Evolutionary conservation across 345 rosid genomes (phyloP).

Genomic region (Gossypium rotundifolium): DNA sequence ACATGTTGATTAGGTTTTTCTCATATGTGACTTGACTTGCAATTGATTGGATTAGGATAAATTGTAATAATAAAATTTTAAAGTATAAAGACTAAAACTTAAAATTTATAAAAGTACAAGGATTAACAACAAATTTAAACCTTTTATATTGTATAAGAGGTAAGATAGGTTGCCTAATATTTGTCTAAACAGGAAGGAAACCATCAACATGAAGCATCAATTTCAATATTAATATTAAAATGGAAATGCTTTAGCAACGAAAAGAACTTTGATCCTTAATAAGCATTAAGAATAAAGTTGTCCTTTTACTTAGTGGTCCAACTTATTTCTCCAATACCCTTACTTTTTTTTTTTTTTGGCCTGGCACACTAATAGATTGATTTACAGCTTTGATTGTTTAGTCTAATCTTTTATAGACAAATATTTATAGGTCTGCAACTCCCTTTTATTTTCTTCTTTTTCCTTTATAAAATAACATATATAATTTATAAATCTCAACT

Average conservation of each 20-base stretch:
- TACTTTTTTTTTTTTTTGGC: background rate
- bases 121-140: too few relatives aligned
- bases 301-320: conserved; percentile 7
- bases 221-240: background rate
- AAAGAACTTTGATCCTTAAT: background rate
- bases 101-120: too few relatives aligned
- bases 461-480: background rate
- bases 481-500: background rate
- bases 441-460: background rate
- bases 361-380: background rate
- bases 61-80: too few relatives aligned
- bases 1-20: too few relatives aligned
- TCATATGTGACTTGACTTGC: too few relatives aligned
- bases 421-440: background rate
- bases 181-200: background rate
- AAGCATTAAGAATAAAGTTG: conserved; percentile 12
- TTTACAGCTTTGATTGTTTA: conserved; percentile 9
- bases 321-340: conserved; percentile 13
- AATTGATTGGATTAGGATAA: too few relatives aligned
- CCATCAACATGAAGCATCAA: conserved; percentile 1
- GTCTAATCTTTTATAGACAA: background rate
- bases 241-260: background rate
- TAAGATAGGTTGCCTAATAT: background rate
- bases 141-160: too few relatives aligned
- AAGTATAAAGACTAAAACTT: too few relatives aligned